These are phyloP conservation scores for Fusarium graminum DNA, from an alignment of 2,329 filamentous ascomycete genomes.

Conservation along the genomic window DNA sequence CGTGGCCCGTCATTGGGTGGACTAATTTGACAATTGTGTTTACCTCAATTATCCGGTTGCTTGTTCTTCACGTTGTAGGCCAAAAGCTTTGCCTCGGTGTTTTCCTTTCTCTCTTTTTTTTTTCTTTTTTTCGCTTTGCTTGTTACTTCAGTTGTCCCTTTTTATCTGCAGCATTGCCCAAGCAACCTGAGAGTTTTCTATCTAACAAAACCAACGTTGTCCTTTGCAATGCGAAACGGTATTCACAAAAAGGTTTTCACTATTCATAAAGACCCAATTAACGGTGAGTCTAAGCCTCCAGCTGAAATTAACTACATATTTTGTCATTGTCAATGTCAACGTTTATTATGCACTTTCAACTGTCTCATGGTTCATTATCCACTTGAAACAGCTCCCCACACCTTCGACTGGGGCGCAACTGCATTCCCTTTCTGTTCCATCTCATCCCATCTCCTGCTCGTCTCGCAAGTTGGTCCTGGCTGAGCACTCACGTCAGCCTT, in stretches of 20 bases:
- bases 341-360: conserved; percentile 9
- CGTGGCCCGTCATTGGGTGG: conserved; percentile 11
- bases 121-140: background rate
- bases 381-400: conserved; percentile 47
- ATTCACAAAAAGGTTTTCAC: conserved; percentile 53
- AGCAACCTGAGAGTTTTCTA: conserved; percentile 12
- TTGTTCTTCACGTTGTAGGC: conserved; percentile 10
- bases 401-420: conserved; percentile 36
- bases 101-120: background rate
- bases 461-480: conserved; percentile 11
- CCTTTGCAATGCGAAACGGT: conserved; percentile 51
- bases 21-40: conserved; percentile 11
- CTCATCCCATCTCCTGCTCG: conserved; percentile 19
- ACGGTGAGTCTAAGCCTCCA: conserved; percentile 39
- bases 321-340: conserved; percentile 14
- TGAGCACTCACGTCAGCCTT: conserved; percentile 38
- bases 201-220: background rate
- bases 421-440: conserved; percentile 24
- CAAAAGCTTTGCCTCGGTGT: conserved; percentile 13
- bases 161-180: conserved; percentile 25
- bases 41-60: conserved; percentile 14
- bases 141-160: conserved; percentile 4
- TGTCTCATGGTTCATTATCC: conserved; percentile 26
- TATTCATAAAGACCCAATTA: conserved; percentile 52
- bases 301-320: conserved; percentile 1